Conservation (phyloP, 2,329 filamentous ascomycete species). For the Aureobasidium sp. region DNA sequence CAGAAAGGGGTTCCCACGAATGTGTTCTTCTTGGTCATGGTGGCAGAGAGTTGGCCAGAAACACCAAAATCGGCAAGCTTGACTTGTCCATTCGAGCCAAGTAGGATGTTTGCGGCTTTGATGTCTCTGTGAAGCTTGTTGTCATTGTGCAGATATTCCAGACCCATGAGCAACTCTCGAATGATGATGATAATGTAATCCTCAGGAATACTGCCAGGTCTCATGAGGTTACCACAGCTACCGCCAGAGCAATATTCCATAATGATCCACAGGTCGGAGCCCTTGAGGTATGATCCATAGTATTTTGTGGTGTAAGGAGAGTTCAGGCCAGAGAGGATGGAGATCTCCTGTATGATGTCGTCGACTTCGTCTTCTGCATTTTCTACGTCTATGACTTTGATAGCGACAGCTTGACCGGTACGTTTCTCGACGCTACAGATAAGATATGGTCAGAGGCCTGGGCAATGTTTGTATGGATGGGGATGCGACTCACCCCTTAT, state of each 20-base stretch:
- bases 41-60: conserved; percentile 89
- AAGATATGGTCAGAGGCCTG: conserved; percentile 9
- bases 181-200: conserved; percentile 97
- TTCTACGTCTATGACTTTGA: conserved; percentile 98
- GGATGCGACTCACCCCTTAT: conserved; percentile 67
- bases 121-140: conserved; percentile 96
- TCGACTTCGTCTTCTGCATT: conserved; percentile 99
- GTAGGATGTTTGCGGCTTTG: conserved; percentile 91
- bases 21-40: conserved; percentile 99
- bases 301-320: conserved; percentile 97
- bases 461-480: neutral
- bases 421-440: conserved; percentile 72
- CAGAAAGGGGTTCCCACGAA: conserved; percentile 98
- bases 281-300: conserved; percentile 93
- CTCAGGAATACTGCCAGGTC: conserved; percentile 82
- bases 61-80: conserved; percentile 97
- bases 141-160: conserved; percentile 90
- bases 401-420: conserved; percentile 87
- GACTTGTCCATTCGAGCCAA: conserved; percentile 86
- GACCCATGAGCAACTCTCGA: conserved; percentile 75
- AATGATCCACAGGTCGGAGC: conserved; percentile 95
- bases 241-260: conserved; percentile 99
- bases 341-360: conserved; percentile 98
- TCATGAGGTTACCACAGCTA: conserved; percentile 92
- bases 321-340: conserved; percentile 90